Conservation (phyloP, 805 yeast species). For the Candida germanica region DNA sequence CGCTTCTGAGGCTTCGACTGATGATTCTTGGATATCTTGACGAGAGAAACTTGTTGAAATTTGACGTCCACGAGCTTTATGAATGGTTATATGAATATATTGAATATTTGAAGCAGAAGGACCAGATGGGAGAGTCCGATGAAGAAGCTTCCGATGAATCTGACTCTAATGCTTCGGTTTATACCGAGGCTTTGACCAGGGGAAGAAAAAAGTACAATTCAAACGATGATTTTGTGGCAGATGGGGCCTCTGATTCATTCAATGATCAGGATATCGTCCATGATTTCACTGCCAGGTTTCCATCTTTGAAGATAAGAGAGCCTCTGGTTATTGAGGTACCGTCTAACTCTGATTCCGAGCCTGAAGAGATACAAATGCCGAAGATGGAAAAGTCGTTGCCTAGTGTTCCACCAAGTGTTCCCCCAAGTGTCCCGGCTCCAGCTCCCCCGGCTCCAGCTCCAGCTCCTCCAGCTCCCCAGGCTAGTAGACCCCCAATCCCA, state of each 20-base stretch:
- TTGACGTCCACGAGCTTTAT: constrained; percentile 34
- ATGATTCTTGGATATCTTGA: constrained; percentile 28
- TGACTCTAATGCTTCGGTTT: not conserved
- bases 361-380: too few species aligned
- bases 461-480: not conserved
- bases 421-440: too few species aligned
- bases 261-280: not conserved
- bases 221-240: not conserved
- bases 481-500: constrained; percentile 16
- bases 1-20: constrained; percentile 19
- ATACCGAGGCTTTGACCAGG: constrained; percentile 4
- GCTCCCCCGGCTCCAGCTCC: too few species aligned
- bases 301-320: constrained; percentile 2
- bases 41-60: constrained; percentile 27
- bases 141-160: not conserved
- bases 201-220: constrained; percentile 7
- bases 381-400: too few species aligned
- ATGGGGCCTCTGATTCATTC: not conserved
- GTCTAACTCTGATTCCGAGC: not conserved
- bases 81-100: constrained; percentile 40
- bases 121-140: constrained; percentile 10
- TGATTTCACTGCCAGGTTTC: constrained; percentile 8
- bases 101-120: constrained; percentile 32
- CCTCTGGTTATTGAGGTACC: not conserved
- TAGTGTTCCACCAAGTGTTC: too few species aligned